Evolutionary conservation across 164 flowering plant species (phyloP), one percentile per base, ranked within the genome.

Genomic region (Magnolia kwangsiensis): DNA sequence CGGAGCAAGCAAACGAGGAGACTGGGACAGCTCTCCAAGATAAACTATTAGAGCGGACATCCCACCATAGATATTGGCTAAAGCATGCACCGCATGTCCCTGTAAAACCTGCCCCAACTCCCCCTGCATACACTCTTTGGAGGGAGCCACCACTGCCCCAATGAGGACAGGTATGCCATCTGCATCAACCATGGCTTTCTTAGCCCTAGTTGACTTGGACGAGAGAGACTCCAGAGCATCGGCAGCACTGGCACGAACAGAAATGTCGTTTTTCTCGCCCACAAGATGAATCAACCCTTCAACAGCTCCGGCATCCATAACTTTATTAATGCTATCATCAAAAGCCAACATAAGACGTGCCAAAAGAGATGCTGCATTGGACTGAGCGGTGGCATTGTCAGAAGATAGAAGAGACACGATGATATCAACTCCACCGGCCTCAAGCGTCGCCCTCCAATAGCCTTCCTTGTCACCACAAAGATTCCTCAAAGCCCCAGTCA

Each of bases 301-400:
- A 67, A 92, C 84, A 66, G 90, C 94, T 72, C 96, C 96, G 49
- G 97, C 86, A 72, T 87, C 90, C 67, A 94, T 87, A 55, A 91
- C 88, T 80, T 91, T 91, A 14, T 91, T 87, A 45, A 91, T 88
- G 83, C 97, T 89, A 77, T 94, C 97, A 75, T 85, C 72, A 64
- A 92, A 91, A 76, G 94, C 92, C 80, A 87, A 75, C 81, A 92
- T 83, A 65, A 92, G 55, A 45, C 93, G 93, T 6, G 97, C 95
- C 85, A 94, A 83, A 14, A 94, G 90, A 78, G 98, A 91, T 67
- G 97, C 97, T 49, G 97, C 97, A 86, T 92, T 94, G 19, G 98
- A 88, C 75, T 89, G 95, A 77, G 90, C 83, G 76, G 87, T 81
- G 59, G 86, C 84, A 84, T 90, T 90, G 73, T 86, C 91, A 68